Evolutionary conservation across 2,329 filamentous ascomycete genomes (phyloP), one percentile per base, ranked within the genome.

Genomic region (Aspergillus versicolor): DNA sequence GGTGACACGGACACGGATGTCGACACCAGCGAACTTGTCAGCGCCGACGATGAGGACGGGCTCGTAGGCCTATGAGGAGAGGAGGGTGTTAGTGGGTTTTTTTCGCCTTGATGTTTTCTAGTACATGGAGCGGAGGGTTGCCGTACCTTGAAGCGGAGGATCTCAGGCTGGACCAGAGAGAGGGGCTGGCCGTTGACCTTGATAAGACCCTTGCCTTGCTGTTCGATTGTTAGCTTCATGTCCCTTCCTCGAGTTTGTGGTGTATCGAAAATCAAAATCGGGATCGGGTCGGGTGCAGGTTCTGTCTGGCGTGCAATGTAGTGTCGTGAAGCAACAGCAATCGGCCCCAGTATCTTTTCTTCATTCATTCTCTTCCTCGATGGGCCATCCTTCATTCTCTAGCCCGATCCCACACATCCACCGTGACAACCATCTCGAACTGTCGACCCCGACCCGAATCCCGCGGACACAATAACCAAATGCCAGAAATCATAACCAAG

Each of bases 131-230:
- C 52, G 46, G 52, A 60, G 12, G n/a, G 34, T 37, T 37, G 9
- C 3, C 70, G 79, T 85, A 88, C 86, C 90, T 97, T 97, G 89
- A 96, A 97, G 81, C 94, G 90, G 75, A 99, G 87, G 81, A 96
- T 88, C 84, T 96, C 90, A 73, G 94, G 92, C 84, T 97, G 90
- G 74, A 96, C 90, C 74, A 97, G 90, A 75, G 84, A 84, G 74
- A 99, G 88, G 75, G 94, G 94, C 79, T 91, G 90, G 82, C 94
- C 94, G 86, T 97, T 99, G 82, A 97, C 94, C 86, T 95, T 96
- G 83, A 99, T 87, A 74, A 97, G 88, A 81, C 94, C 94, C 79
- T 89, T 89, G 76, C 88, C 88, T 77, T 86, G 81, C 85, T 88
- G 71, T 76, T 71, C 58, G 61, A 47, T 62, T 54, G 63, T 67